A percentile compares a stretch with the other conserved stretches of the same genome.
Evolutionary conservation across 768 basidiomycete species (phyloP).

Genomic region (Dioszegia hungarica): DNA sequence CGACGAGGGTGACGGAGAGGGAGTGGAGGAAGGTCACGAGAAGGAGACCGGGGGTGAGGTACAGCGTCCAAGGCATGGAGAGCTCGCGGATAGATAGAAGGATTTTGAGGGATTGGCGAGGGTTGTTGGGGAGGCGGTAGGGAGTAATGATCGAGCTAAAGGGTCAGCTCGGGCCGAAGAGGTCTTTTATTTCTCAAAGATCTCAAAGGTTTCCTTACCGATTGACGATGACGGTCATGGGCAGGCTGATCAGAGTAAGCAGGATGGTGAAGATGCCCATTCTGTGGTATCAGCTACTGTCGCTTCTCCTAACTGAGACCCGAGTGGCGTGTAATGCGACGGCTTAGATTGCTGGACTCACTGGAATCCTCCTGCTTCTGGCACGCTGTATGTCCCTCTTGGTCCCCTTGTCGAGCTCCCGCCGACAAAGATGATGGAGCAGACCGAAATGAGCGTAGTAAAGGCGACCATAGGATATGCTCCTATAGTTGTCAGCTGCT

Average conservation of each 20-base stretch:
- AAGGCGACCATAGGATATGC: slow-evolving; percentile 39
- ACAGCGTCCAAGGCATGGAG: slow-evolving; percentile 39
- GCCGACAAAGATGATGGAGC: slow-evolving; percentile 48
- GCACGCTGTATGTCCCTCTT: slow-evolving; percentile 45
- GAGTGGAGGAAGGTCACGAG: slow-evolving; percentile 41
- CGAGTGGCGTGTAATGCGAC: too few relatives aligned
- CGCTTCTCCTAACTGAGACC: too few relatives aligned
- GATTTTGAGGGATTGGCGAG: slow-evolving; percentile 36
- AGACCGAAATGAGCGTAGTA: slow-evolving; percentile 41
- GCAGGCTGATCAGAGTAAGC: slow-evolving; percentile 43
- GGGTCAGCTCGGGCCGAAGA: neutral
- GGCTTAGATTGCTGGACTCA: slow-evolving; percentile 12
- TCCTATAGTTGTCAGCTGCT: slow-evolving; percentile 21
- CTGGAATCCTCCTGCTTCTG: slow-evolving; percentile 46
- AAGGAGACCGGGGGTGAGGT: slow-evolving; percentile 46
- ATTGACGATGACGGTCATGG: slow-evolving; percentile 48
- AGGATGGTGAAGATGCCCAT: slow-evolving; percentile 48
- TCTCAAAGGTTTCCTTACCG: slow-evolving; percentile 24
- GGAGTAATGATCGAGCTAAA: slow-evolving; percentile 48
- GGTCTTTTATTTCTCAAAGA: neutral
- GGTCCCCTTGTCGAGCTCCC: slow-evolving; percentile 41
- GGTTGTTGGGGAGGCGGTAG: slow-evolving; percentile 40
- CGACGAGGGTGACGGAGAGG: slow-evolving; percentile 43
- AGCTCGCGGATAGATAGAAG: slow-evolving; percentile 45
- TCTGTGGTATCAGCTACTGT: slow-evolving; percentile 14